Evolutionary conservation across 306 rosid genomes (phyloP).

Genomic region (Vigna nakashimae): DNA sequence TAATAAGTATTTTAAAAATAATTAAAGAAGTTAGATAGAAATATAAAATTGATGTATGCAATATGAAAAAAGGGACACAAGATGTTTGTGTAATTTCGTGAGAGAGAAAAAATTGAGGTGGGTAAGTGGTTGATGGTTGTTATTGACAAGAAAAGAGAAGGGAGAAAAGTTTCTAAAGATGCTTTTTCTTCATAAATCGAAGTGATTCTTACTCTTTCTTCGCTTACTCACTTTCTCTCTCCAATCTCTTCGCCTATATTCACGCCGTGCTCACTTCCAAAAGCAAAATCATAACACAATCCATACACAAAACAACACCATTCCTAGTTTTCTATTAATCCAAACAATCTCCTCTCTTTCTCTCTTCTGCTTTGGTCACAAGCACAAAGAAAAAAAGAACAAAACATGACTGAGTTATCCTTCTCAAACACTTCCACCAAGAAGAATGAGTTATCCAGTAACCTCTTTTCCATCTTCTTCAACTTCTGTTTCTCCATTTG

Average conservation of each 20-base stretch:
- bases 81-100: not conserved
- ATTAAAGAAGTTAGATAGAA: too few species aligned
- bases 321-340: conserved; percentile 20
- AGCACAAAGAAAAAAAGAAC: not conserved
- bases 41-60: too few species aligned
- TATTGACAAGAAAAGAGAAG: conserved; percentile 45
- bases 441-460: conserved; percentile 50
- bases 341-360: conserved; percentile 42
- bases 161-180: conserved; percentile 57
- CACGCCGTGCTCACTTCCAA: conserved; percentile 79
- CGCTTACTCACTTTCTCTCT: conserved; percentile 26
- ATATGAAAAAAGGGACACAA: too few species aligned
- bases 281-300: conserved; percentile 42
- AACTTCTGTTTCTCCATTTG: conserved; percentile 60
- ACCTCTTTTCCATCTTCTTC: conserved; percentile 54
- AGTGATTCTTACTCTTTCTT: conserved; percentile 42
- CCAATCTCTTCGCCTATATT: conserved; percentile 74
- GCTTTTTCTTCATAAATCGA: conserved; percentile 44
- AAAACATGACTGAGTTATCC: conserved; percentile 66
- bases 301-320: conserved; percentile 32
- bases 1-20: too few species aligned
- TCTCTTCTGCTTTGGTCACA: conserved; percentile 44
- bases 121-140: conserved; percentile 46
- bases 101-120: conserved; percentile 17
- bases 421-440: conserved; percentile 55